Percentiles rank a stretch among this genome's conserved stretches.
These are phyloP conservation scores for Suillus subalutaceus DNA, from an alignment of 768 basidiomycete species.

Conservation along the genomic window DNA sequence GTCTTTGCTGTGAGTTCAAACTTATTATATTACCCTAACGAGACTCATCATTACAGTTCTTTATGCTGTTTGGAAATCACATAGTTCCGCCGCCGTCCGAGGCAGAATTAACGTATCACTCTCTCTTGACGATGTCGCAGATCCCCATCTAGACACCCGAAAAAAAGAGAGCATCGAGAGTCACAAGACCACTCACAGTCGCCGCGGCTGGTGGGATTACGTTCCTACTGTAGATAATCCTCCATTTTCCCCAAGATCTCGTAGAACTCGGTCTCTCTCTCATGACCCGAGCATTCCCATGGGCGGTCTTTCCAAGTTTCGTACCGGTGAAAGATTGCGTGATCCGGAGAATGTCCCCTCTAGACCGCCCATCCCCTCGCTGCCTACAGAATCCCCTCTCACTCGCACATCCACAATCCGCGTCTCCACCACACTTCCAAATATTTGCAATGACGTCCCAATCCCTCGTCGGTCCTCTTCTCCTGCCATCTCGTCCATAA, in stretches of 20 bases:
- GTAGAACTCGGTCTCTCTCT: slow-evolving; percentile 7
- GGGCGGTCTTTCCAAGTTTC: not conserved
- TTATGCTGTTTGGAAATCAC: slow-evolving; percentile 58
- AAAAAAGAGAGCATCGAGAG: slow-evolving; percentile 13
- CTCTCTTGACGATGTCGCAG: slow-evolving; percentile 44
- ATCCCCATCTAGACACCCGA: slow-evolving; percentile 12
- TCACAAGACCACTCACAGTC: slow-evolving; percentile 16
- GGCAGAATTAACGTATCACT: slow-evolving; percentile 58
- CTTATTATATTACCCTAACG: not conserved
- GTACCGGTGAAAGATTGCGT: not conserved
- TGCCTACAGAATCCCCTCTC: slow-evolving; percentile 10
- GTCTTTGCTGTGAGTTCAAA: slow-evolving; percentile 55
- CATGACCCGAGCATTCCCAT: slow-evolving; percentile 13
- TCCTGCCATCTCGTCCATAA: slow-evolving; percentile 37
- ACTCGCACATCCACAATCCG: slow-evolving; percentile 19
- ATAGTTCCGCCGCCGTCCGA: slow-evolving; percentile 49
- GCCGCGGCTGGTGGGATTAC: slow-evolving; percentile 61
- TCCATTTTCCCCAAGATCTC: slow-evolving; percentile 4
- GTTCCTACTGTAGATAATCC: slow-evolving; percentile 35
- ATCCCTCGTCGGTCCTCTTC: slow-evolving; percentile 18
- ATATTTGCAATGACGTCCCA: slow-evolving; percentile 16
- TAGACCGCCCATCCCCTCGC: slow-evolving; percentile 11
- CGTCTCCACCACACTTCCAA: slow-evolving; percentile 21
- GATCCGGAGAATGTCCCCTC: slow-evolving; percentile 9
- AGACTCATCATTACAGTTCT: slow-evolving; percentile 42